Evolutionary conservation across 352 stramenopile species (phyloP), one percentile per base, ranked within the genome.

Genomic region (Peronospora tabacina): DNA sequence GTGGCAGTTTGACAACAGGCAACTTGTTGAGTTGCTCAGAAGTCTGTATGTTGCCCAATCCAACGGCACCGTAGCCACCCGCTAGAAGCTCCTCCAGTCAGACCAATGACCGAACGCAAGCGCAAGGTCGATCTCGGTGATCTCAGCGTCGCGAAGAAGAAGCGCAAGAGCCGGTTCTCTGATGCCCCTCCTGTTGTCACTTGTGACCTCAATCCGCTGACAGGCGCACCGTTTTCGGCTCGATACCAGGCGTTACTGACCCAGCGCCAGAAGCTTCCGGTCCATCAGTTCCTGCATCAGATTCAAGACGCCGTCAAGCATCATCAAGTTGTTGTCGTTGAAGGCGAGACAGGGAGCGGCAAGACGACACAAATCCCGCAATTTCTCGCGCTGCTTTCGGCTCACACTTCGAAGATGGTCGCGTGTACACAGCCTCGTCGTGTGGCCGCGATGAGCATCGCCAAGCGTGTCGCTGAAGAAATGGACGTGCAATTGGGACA

Each of bases 371-470:
- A 98, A 71, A 95, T 96, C 66, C 93, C 95, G 47, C 95, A 98
- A 68, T 98, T 97, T 63, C 68, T 98, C 35, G 79, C 70, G 28
- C 65, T 81, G 22, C 58, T 89, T 58, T 66, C 95, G 24, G 70
- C 95, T 49, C 79, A 85, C 12, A 75, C 60, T 12, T 68, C 70
- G 67, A 75, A 75, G 44, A 87, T 91, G 76, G 75, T 98, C 50
- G 91, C 81, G 20, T 99, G 95, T 61, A 99, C 97, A 29, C 97
- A 99, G 72, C 97, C 97, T 11, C 84, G 97, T 41, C 82, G 97
- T 63, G 96, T 99, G 30, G 97, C 97, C 2, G 97, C 97, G 13
- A 98, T 98, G 64, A 97, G 79, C 58, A 98, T 99, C 55, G 96
- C 96, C 17, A 87, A 90, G 55, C 95, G 97, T 59, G 97, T 99